Conservation (phyloP, 768 basidiomycete genomes). For the Naematelia aurantialba region DNA sequence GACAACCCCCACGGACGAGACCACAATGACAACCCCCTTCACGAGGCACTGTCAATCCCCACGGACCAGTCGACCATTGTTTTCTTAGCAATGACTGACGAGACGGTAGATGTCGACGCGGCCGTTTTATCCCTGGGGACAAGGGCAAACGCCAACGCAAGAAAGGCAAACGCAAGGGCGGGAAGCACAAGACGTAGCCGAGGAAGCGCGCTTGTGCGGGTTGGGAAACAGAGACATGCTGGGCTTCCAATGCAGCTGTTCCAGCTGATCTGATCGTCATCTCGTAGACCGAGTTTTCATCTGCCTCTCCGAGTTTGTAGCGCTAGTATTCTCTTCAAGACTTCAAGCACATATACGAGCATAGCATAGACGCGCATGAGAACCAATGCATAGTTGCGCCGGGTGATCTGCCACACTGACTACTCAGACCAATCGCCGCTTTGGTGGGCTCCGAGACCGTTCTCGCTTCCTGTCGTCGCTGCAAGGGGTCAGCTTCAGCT, state of each 20-base stretch:
- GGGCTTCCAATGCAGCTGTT: conserved; percentile 92
- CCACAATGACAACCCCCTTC: too few species aligned
- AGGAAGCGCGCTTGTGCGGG: conserved; percentile 65
- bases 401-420: not conserved
- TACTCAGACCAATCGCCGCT: conserved; percentile 22
- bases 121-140: conserved; percentile 73
- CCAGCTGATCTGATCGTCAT: conserved; percentile 54
- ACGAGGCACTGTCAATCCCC: too few species aligned
- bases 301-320: not conserved
- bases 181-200: conserved; percentile 55
- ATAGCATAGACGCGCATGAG: not conserved
- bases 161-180: too few species aligned
- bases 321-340: not conserved
- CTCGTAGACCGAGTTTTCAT: not conserved
- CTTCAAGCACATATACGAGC: not conserved
- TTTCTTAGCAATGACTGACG: not conserved
- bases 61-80: too few species aligned
- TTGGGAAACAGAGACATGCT: conserved; percentile 71
- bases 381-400: too few species aligned
- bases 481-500: not conserved
- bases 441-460: conserved; percentile 26
- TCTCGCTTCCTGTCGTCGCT: conserved; percentile 10
- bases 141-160: too few species aligned
- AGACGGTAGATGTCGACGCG: conserved; percentile 70
- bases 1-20: too few species aligned